Percentiles rank a stretch among this genome's conserved stretches.
These are phyloP conservation scores for Barbatosphaeria neglecta DNA, from an alignment of 495 filamentous ascomycete genomes.

Conservation along the genomic window DNA sequence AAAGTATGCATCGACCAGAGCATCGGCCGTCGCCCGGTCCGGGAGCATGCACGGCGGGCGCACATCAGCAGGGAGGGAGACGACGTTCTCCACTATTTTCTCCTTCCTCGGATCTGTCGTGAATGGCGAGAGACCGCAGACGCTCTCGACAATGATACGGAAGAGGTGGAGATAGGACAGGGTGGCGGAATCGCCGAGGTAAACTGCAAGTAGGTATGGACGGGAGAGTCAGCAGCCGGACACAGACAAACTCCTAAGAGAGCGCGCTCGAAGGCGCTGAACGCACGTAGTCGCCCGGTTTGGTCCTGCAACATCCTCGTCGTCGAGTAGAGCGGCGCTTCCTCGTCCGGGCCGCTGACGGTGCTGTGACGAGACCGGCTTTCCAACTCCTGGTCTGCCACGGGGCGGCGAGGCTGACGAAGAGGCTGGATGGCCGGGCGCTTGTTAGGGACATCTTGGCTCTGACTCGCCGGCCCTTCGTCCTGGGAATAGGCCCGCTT, in stretches of 20 bases:
- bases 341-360: conserved; percentile 39
- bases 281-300: conserved; percentile 44
- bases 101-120: conserved; percentile 59
- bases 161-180: conserved; percentile 62
- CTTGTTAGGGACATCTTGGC: neutral
- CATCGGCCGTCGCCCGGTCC: conserved; percentile 38
- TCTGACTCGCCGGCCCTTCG: neutral
- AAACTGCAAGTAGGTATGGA: conserved; percentile 26
- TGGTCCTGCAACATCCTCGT: conserved; percentile 49
- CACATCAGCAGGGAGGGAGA: conserved; percentile 32
- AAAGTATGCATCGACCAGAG: conserved; percentile 49
- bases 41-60: conserved; percentile 40
- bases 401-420: conserved; percentile 8
- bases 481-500: neutral
- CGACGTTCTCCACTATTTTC: conserved; percentile 53
- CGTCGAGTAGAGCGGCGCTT: conserved; percentile 44
- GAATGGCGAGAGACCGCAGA: conserved; percentile 53
- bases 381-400: conserved; percentile 28
- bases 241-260: too few relatives aligned
- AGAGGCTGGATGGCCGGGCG: neutral
- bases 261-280: neutral
- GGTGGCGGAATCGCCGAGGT: conserved; percentile 63
- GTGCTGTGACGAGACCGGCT: conserved; percentile 39
- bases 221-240: conserved; percentile 5
- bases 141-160: conserved; percentile 58